Base-by-base conservation (phyloP, 176 grass and related monocot species). In the Eleusine coracana region DNA sequence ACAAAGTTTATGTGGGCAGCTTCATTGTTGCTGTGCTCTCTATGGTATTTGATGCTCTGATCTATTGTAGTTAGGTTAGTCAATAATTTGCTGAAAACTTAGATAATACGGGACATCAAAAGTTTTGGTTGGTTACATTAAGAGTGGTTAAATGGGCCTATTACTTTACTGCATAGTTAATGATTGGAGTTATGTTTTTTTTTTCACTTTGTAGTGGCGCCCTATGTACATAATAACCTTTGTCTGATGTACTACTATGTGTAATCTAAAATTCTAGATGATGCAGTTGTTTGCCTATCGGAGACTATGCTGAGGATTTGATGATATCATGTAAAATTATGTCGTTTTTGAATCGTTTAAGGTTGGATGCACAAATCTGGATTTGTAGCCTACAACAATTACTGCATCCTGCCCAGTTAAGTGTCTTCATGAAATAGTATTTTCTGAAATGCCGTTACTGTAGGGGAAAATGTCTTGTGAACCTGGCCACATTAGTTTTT, bases 11-110 rank as follows among this genome's bases (percentile, higher is more conserved):
- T 2, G 96, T 95, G 68, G 89, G 87, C 84, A 94, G 84, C 84
- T 98, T 98, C 83, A 74, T 98, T 63, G 92, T 98, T 77, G 87
- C 95, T 77, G 95, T 98, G 96, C 71, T 98, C 37, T 88, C 90
- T 49, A 98, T 95, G 96, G 96, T 98, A 93, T 77, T 50, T 55
- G 20, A 69, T 54, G 37, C 10, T 65, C 56, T 71, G 3, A 40
- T 42, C 65, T 73, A 27, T 18, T 80, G 58, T 2, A 0, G 34
- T 2, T 74, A 3, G 3, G 65, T 16, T 20, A n/a, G 16, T 76
- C 7, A 64, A 2, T 79, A 29, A 0, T 79, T 72, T 51, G 51
- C 50, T 34, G 31, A 34, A 34, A 34, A 34, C 31, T 34, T 34
- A 34, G 31, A 34, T 34, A 2, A 34, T 25, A 25, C 71, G 13